These are phyloP conservation scores for Salvia splendens DNA, from an alignment of 257 asterid genomes.

Conservation along the genomic window DNA sequence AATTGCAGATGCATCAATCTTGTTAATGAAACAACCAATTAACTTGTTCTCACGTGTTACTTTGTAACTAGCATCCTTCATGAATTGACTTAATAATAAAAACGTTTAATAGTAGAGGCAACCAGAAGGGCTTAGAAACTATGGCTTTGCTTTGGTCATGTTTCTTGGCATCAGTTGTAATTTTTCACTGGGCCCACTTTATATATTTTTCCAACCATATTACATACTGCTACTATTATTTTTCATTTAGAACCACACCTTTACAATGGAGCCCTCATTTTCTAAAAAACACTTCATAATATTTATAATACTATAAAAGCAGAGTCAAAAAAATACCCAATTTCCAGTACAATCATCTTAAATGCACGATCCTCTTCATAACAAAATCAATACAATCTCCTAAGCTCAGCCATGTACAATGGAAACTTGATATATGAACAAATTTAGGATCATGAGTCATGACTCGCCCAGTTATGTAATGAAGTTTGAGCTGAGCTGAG, in stretches of 20 bases:
- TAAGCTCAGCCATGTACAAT: too few relatives aligned
- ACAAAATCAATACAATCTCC: too few relatives aligned
- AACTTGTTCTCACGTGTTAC: background rate
- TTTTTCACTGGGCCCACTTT: background rate
- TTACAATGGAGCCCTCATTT: too few relatives aligned
- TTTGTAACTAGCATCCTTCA: background rate
- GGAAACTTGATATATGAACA: background rate
- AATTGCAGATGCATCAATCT: background rate
- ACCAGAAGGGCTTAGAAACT: background rate
- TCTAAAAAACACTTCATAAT: too few relatives aligned
- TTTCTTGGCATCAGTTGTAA: background rate
- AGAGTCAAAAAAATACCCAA: too few relatives aligned
- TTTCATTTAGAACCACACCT: background rate
- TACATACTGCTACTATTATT: background rate
- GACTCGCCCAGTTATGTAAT: background rate
- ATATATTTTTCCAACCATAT: background rate
- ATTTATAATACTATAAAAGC: too few relatives aligned
- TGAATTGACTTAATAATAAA: background rate
- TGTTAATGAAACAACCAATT: background rate
- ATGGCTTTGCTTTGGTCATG: background rate
- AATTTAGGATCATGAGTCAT: constrained; percentile 5
- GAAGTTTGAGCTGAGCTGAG: background rate
- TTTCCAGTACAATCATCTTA: too few relatives aligned
- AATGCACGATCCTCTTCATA: too few relatives aligned
- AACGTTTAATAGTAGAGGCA: background rate